These are phyloP conservation scores for Penicillium sp. DNA, from an alignment of 2,329 filamentous ascomycete genomes.

Conservation along the genomic window DNA sequence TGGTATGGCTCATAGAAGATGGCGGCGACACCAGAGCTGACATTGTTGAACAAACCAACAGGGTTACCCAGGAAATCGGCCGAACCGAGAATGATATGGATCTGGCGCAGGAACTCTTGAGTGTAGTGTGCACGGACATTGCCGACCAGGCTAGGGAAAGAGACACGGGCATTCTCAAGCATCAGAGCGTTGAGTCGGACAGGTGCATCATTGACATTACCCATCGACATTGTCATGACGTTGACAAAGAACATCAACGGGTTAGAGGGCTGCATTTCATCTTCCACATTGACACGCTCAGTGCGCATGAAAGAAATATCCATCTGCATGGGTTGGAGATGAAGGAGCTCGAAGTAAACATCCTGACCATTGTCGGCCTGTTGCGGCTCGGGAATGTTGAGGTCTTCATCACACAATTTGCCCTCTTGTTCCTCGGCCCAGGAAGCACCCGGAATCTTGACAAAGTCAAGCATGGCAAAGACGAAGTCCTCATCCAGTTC, in stretches of 20 bases:
- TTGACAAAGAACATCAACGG: constrained; percentile 99
- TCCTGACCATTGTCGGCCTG: constrained; percentile 82
- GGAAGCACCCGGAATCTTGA: constrained; percentile 83
- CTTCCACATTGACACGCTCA: constrained; percentile 92
- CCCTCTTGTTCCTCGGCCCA: constrained; percentile 83
- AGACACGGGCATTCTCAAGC: constrained; percentile 91
- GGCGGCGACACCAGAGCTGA: constrained; percentile 93
- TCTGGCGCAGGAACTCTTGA: constrained; percentile 90
- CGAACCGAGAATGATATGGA: constrained; percentile 95
- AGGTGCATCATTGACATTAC: constrained; percentile 97
- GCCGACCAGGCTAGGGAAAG: constrained; percentile 75
- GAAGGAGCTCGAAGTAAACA: constrained; percentile 95
- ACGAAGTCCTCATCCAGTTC: constrained; percentile 98
- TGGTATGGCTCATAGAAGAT: constrained; percentile 99
- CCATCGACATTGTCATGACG: constrained; percentile 98
- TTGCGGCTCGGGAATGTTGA: constrained; percentile 90
- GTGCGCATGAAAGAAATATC: constrained; percentile 97
- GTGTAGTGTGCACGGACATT: constrained; percentile 94
- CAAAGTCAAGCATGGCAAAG: constrained; percentile 90
- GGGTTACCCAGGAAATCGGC: constrained; percentile 97
- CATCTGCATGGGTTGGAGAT: constrained; percentile 97
- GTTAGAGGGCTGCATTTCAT: constrained; percentile 85
- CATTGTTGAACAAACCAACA: constrained; percentile 95
- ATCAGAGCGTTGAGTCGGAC: constrained; percentile 90
- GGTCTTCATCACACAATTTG: constrained; percentile 79